These are phyloP conservation scores for Tetraselmis chui DNA, from an alignment of 139 green algal species.

Conservation along the genomic window DNA sequence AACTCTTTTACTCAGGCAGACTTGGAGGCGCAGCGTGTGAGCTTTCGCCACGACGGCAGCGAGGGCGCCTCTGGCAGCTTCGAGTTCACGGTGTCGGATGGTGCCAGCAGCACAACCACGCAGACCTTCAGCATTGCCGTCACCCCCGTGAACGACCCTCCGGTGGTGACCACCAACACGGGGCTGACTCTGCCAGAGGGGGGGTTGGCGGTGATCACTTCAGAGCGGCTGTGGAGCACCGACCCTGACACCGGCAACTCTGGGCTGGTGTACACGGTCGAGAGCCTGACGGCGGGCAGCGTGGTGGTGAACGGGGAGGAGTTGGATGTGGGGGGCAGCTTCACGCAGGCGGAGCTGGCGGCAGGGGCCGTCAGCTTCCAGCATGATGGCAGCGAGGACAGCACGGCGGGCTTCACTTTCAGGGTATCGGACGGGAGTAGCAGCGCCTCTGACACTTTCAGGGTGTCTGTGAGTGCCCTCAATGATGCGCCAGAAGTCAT, in stretches of 20 bases:
- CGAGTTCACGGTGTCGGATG: too few relatives aligned
- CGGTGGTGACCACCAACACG: too few relatives aligned
- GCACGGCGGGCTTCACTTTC: not conserved
- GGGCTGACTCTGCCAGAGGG: not conserved
- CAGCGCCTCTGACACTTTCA: too few relatives aligned
- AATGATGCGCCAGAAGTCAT: not conserved
- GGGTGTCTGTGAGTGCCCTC: too few relatives aligned
- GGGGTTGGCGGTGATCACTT: not conserved
- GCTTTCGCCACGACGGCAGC: too few relatives aligned
- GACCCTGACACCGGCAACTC: not conserved
- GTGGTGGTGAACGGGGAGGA: not conserved
- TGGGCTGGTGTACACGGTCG: not conserved
- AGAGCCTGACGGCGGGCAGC: not conserved
- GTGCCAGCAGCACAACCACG: too few relatives aligned
- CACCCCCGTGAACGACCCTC: too few relatives aligned
- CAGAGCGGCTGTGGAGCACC: not conserved
- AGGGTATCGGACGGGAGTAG: not conserved
- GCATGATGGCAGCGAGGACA: not conserved
- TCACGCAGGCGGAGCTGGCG: not conserved
- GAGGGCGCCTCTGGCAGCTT: too few relatives aligned
- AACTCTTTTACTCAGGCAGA: too few relatives aligned
- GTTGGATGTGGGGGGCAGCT: not conserved
- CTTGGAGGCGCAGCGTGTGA: too few relatives aligned
- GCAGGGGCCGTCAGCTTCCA: not conserved
- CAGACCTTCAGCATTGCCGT: too few relatives aligned